Evolutionary conservation across 768 basidiomycete genomes (phyloP), one percentile per base, ranked within the genome.

Genomic region (Naganishia vishniacii): DNA sequence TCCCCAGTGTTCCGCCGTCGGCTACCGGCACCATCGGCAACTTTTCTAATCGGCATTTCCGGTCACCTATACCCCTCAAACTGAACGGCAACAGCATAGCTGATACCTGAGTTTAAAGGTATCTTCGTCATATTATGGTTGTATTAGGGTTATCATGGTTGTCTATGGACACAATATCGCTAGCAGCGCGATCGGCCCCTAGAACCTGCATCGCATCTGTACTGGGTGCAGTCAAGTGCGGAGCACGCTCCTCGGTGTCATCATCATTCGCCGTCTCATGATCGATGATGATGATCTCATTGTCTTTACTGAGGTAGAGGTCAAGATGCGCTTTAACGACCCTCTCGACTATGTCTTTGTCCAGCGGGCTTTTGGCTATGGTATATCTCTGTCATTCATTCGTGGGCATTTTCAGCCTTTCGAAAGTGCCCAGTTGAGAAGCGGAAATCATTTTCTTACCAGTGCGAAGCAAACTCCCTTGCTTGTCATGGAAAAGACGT

Each of bases 391-490:
- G 23, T 32, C 37, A 44, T 11, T 5, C 34, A 37, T 7, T 8
- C 13, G 11, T 11, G n/a, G 18, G 5, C 42, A 44, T 18, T 9
- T 44, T 44, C n/a, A 44, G 42, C 42, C 16, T 44, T 8, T n/a
- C 42, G 13, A 37, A 15, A 37, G 18, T 44, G 5, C 6, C 18
- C 18, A 8, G 42, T 13, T 48, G 20, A 7, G 12, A 9, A 9
- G 28, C 25, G 18, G 31, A 29, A 48, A 26, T 31, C 20, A n/a
- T 31, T 31, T 20, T 68, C 75, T 68, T 40, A 76, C 75, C 51
- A 76, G 70, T 11, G 69, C 73, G 63, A 76, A 76, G 32, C 66
- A 67, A 12, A 68, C 65, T 8, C 73, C 73, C 56, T 72, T 74
- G 25, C 70, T 76, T 4, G 68, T 65, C 65, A 73, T 72, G 2